Evolutionary conservation across 1,139 yeast genomes (phyloP), one percentile per base, ranked within the genome.

Genomic region (Candida neerlandica): DNA sequence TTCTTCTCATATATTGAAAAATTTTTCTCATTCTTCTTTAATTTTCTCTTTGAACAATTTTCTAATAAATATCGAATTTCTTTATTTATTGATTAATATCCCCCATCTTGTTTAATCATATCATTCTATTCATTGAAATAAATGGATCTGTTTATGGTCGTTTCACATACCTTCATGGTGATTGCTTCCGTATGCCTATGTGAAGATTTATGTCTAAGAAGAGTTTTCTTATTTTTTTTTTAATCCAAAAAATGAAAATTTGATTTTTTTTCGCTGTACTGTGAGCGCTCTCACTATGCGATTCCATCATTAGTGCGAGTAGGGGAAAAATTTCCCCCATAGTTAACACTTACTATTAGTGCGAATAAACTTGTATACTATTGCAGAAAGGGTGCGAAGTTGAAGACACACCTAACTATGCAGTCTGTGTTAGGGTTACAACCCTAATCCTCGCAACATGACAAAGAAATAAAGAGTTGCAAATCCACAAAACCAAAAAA

Each of bases 151-250:
- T 15, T 33, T 11, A 16, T 33, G 14, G 40, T 16, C 18, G 45
- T 15, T 18, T 43, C 51, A 50, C 52, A 50, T 50, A 50, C 52
- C 52, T 50, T 50, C 52, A 50, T 50, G 46, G 41, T 47, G 51
- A 45, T 46, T 49, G 46, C 34, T 44, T 43, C 50, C 49, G 35
- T 40, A 43, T 46, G 50, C 50, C 45, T 41, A 40, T 47, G 45
- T 40, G 45, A 44, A 47, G 48, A 44, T 40, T 45, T 37, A 44
- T 38, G 44, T 29, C 26, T 29, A 41, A 43, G 44, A 48, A 50
- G 51, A 44, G 32, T 41, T 47, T 47, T 47, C 43, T 43, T 35
- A 18, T 29, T 26, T 27, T 41, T 49, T 49, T 44, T 46, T 41
- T 37, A 26, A 18, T 26, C 29, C 30, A 27, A 33, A 37, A 15